Base-by-base conservation (phyloP, 805 yeast species). In the Grigorovia yakushimaensis region DNA sequence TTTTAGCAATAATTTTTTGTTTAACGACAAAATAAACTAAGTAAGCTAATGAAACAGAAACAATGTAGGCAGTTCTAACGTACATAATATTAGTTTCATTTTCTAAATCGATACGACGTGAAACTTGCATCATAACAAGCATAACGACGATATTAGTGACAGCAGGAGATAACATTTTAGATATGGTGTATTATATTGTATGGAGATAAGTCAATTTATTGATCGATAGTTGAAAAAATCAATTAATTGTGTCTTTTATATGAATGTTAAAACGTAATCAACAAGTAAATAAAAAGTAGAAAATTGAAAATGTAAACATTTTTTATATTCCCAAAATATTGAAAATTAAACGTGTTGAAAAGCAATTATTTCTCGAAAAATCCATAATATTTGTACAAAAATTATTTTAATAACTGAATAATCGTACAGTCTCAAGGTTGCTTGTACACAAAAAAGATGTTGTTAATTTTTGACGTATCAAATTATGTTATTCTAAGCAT, bases 51-150 rank as follows among this genome's bases (percentile, higher is more conserved):
- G 73, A 62, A 59, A 86, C 87, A 62, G 89, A 78, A 18, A 80
- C 57, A 40, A 77, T 67, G 71, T 87, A 91, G 41, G 79, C 80
- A 40, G 71, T 71, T 68, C 98, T 81, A 49, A 87, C 88, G 66
- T 81, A 84, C 66, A 84, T 69, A 47, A 89, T 73, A 50, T 79
- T 76, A 54, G 68, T 67, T 44, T 94, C 91, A 70, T 91, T 78
- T 67, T 89, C 97, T 69, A 88, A 81, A 68, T 89, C 93, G 54
- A 91, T 74, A 65, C 79, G 80, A 69, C 88, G 87, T 55, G 96
- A 80, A 54, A 88, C 84, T 71, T 89, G 97, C 96, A 89, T 93
- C 87, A 88, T 87, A 75, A 81, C 84, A 65, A 91, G 82, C 96
- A 89, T 89, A 77, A 93, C 70, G 58, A 75, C 85, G 59, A 93